Conservation (phyloP, 345 rosid species). For the Barbarea vulgaris region DNA sequence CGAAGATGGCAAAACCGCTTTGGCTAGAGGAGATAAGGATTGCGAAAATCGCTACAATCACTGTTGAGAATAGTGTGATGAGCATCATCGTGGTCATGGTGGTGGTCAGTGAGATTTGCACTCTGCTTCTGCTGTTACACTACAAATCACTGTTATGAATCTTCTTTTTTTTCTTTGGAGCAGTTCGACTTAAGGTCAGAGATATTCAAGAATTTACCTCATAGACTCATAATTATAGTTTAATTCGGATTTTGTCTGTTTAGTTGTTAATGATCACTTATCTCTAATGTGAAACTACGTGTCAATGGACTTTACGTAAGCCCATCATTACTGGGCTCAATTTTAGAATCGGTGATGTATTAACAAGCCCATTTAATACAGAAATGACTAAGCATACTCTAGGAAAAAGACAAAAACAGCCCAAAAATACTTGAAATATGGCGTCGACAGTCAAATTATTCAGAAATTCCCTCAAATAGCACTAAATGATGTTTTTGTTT, state of each 20-base stretch:
- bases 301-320: not conserved
- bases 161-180: not conserved
- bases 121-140: not conserved
- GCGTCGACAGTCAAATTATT: not conserved
- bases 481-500: too few species aligned
- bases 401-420: not conserved
- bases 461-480: too few species aligned
- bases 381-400: not conserved
- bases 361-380: not conserved
- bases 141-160: not conserved
- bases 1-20: slow-evolving; percentile 35
- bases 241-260: slow-evolving; percentile 10
- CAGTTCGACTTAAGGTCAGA: not conserved
- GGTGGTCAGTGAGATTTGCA: slow-evolving; percentile 17
- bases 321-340: not conserved
- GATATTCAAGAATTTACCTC: not conserved
- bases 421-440: not conserved
- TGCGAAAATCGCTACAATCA: slow-evolving; percentile 32
- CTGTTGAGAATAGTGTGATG: not conserved
- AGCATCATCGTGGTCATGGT: slow-evolving; percentile 40
- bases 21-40: slow-evolving; percentile 14
- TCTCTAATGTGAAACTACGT: not conserved
- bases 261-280: not conserved
- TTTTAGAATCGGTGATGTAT: not conserved
- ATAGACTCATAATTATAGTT: not conserved